Base-by-base conservation (phyloP, 1,284 basidiomycete species). In the Ceratobasidium sp. region DNA sequence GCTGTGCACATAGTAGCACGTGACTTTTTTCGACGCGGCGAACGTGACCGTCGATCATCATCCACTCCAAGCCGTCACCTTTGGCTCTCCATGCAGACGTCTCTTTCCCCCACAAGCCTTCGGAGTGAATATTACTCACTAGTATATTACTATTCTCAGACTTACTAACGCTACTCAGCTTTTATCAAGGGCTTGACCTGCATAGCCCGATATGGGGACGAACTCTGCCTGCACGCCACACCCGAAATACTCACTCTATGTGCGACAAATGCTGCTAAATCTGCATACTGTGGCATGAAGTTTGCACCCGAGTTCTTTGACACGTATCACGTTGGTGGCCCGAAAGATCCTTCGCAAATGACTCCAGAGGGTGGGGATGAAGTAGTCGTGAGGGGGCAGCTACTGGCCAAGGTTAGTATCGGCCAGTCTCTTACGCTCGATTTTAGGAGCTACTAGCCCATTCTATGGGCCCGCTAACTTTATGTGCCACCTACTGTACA, bases 281-380 rank as follows among this genome's bases (percentile, higher is more conserved):
- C 90, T 29, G 90, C 90, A 8, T 92, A 89, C 74, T 87, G 86
- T 76, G 84, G 87, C n/a, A 88, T 92, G 79, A 85, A 84, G 74
- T 90, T 87, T 73, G 79, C 80, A 3, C 82, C 78, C 57, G 79
- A 82, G 54, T 91, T 90, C 78, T 93, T 93, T 75, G 84, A 83
- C 39, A 84, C 81, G 68, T 92, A 89, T 74, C 79, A 75, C 53
- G 76, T 88, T 58, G 69, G 53, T 64, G 56, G 56, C 25, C 77
- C 76, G 59, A 33, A 19, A 36, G 54, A 70, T 69, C 21, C 53
- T 25, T 33, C 33, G 66, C 16, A 46, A 27, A 54, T 44, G 39
- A 46, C 62, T 42, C 59, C 49, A 2, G 46, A 60, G 46, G 14
- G 67, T 23, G 25, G 62, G 25, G 52, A 54, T 56, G 57, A 71